These are phyloP conservation scores for Kwoniella mangroviensis DNA, from an alignment of 768 basidiomycete genomes.

Conservation along the genomic window DNA sequence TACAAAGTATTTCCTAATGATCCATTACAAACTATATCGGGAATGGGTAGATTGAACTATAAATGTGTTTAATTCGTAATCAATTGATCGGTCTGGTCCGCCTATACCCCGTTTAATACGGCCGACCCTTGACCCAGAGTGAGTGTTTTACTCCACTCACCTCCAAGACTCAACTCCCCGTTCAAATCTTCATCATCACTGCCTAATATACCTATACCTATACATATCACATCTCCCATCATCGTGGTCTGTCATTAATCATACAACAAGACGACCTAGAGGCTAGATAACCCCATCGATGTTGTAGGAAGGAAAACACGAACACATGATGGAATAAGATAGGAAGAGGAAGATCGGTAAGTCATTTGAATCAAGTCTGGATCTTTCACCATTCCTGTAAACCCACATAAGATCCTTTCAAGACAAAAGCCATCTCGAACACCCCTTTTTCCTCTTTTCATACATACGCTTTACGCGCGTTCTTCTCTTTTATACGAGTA, in stretches of 20 bases:
- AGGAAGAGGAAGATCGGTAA: not conserved
- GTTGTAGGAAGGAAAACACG: not conserved
- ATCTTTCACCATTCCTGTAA: not conserved
- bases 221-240: not conserved
- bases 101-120: conserved; percentile 4
- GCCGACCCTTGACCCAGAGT: not conserved
- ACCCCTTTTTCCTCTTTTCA: conserved; percentile 1
- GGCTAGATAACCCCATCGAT: not conserved
- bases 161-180: not conserved
- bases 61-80: not conserved
- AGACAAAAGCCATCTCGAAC: not conserved
- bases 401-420: not conserved
- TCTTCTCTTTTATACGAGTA: not conserved
- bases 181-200: conserved; percentile 3
- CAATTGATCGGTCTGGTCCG: conserved; percentile 4
- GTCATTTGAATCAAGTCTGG: not conserved
- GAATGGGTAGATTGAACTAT: no score
- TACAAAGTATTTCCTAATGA: not conserved
- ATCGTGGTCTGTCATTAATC: not conserved
- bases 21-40: not conserved
- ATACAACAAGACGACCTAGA: not conserved
- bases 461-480: not conserved
- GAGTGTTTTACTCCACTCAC: conserved; percentile 5
- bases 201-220: not conserved
- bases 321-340: not conserved